Percentiles rank a stretch among this genome's conserved stretches.
These are phyloP conservation scores for Fusarium sp. DNA, from an alignment of 2,329 filamentous ascomycete genomes.

Conservation along the genomic window DNA sequence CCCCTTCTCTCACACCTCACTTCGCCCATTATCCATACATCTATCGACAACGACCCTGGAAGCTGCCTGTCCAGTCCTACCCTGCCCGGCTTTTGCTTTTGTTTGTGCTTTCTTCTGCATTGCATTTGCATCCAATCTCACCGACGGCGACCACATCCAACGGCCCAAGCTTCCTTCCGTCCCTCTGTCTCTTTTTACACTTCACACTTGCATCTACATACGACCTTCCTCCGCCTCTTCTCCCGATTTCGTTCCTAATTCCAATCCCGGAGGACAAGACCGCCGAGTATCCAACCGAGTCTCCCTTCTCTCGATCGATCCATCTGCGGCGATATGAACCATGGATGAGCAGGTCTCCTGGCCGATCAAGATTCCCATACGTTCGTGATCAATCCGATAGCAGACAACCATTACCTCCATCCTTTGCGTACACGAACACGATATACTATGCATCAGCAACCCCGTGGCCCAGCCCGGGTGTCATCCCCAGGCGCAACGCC, in stretches of 20 bases:
- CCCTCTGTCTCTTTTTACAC: constrained; percentile 32
- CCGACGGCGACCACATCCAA: constrained; percentile 27
- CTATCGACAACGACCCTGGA: constrained; percentile 36
- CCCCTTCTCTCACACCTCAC: constrained; percentile 37
- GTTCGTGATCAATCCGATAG: constrained; percentile 44
- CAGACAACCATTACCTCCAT: constrained; percentile 12
- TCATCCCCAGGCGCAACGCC: constrained; percentile 79
- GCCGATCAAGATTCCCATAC: constrained; percentile 49
- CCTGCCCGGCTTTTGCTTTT: constrained; percentile 10
- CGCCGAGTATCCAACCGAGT: constrained; percentile 16
- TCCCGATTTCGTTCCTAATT: constrained; percentile 2
- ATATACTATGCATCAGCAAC: constrained; percentile 85
- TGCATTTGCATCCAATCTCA: constrained; percentile 39
- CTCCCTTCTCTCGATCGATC: constrained; percentile 11
- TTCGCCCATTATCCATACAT: constrained; percentile 27
- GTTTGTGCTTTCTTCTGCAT: not conserved
- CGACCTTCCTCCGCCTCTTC: constrained; percentile 18
- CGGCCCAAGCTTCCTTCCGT: constrained; percentile 17
- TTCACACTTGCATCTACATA: constrained; percentile 28
- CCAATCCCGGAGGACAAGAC: constrained; percentile 3
- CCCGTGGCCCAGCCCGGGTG: constrained; percentile 77
- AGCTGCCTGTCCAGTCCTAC: constrained; percentile 34
- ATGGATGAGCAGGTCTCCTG: constrained; percentile 53
- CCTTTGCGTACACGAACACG: constrained; percentile 22
- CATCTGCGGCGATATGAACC: constrained; percentile 44